Base-by-base conservation (phyloP, 2,329 filamentous ascomycete species). In the Trichoderma harzianum region DNA sequence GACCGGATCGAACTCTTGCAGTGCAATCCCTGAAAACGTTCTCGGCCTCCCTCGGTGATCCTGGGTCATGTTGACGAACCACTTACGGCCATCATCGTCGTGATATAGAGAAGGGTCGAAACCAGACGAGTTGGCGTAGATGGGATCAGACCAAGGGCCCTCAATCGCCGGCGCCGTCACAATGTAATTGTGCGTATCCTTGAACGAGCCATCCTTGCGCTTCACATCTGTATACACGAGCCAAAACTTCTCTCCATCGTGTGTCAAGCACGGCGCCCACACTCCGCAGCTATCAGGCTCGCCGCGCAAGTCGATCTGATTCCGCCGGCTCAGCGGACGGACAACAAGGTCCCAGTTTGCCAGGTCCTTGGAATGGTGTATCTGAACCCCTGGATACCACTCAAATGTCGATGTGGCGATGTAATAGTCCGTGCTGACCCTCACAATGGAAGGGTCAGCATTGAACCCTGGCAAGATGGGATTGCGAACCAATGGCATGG, bases 211-310 rank as follows among this genome's bases (percentile, higher is more conserved):
- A 74, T 91, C 89, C 77, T 91, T 91, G 74, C 89, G 87, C 80
- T 90, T 91, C 18, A 91, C 88, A 75, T 91, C 88, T 1, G 89
- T 90, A 78, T 89, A 91, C 2, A 91, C 89, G 6, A 91, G 85
- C 84, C 86, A 91, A 79, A 90, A 91, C 69, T 81, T 84, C 3
- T 85, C 82, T 60, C 87, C 88, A 74, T 90, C 88, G 74, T 91
- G 87, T 0, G 85, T 87, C 24, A 91, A 82, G 75, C 89, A 91
- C 0, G 89, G 89, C 2, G 89, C 89, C 88, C 89, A 91, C n/a
- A 91, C 81, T 47, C 87, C 88, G 75, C 87, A 88, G 77, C 86
- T 87, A 76, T 89, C 87, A 0, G 87, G 87, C 75, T 88, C 81
- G n/a, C 87, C 86, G 18, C 87, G 85, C 86, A 89, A 86, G 74